Percentiles rank a stretch among this genome's conserved stretches.
These are phyloP conservation scores for Cystofilobasidium capitatum DNA, from an alignment of 768 basidiomycete genomes.

Conservation along the genomic window DNA sequence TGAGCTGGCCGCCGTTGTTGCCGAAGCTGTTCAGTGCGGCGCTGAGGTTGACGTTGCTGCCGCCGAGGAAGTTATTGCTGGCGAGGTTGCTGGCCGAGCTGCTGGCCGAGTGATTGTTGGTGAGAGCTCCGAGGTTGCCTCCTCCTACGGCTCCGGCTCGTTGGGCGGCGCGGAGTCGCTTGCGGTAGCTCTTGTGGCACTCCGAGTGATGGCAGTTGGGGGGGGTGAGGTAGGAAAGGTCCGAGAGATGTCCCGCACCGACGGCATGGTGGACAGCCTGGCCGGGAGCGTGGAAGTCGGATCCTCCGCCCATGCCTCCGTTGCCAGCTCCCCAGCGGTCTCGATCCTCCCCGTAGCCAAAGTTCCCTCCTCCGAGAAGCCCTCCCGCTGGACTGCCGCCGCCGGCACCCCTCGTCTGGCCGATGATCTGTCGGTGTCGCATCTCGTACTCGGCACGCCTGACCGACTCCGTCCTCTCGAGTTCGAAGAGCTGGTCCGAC, in stretches of 20 bases:
- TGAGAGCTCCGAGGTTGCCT: neutral
- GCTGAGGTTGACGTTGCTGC: neutral
- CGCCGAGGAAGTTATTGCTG: neutral
- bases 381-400: slow-evolving; percentile 27
- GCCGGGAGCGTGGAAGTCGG: slow-evolving; percentile 38
- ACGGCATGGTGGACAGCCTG: slow-evolving; percentile 37
- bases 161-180: slow-evolving; percentile 41
- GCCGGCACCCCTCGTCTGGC: slow-evolving; percentile 37
- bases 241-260: slow-evolving; percentile 39
- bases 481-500: slow-evolving; percentile 77
- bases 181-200: slow-evolving; percentile 44
- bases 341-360: slow-evolving; percentile 4
- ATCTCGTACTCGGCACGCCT: slow-evolving; percentile 80
- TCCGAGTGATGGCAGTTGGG: slow-evolving; percentile 45
- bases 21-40: neutral
- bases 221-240: slow-evolving; percentile 41
- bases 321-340: slow-evolving; percentile 29
- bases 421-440: slow-evolving; percentile 53
- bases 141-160: slow-evolving; percentile 28
- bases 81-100: neutral
- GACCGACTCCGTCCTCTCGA: slow-evolving; percentile 75
- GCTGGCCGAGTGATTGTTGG: neutral
- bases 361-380: neutral
- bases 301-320: slow-evolving; percentile 25
- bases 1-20: slow-evolving; percentile 17